A percentile compares a stretch with the other conserved stretches of the same genome.
Conservation (phyloP, 2,329 filamentous ascomycete species). For the Cytospora piceae region DNA sequence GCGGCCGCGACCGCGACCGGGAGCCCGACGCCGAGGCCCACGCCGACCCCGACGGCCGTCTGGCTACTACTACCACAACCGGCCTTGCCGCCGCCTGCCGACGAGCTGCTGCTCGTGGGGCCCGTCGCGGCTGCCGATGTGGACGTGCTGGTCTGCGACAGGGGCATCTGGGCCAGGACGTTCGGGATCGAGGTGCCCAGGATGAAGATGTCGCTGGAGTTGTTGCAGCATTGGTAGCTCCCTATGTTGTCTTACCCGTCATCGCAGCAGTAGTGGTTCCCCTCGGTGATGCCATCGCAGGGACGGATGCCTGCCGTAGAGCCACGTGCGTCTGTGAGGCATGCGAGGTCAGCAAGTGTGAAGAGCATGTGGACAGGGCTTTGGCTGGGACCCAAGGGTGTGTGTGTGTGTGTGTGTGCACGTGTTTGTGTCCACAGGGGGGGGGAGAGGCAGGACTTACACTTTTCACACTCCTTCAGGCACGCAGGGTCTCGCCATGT, state of each 20-base stretch:
- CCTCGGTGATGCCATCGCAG: constrained; percentile 8
- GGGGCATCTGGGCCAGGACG: constrained; percentile 5
- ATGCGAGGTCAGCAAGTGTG: not conserved
- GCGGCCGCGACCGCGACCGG: constrained; percentile 2
- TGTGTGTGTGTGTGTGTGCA: not conserved
- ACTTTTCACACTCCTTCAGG: not conserved
- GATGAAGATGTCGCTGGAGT: constrained; percentile 10
- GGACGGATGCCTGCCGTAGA: constrained; percentile 6
- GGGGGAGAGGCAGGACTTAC: not conserved
- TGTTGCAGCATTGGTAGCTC: constrained; percentile 9
- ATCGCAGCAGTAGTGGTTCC: constrained; percentile 12
- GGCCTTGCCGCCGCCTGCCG: not conserved
- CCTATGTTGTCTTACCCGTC: not conserved
- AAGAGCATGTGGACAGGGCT: too few relatives aligned
- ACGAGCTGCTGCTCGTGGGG: not conserved
- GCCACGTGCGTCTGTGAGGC: not conserved
- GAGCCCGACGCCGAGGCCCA: constrained; percentile 9
- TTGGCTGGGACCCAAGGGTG: too few relatives aligned
- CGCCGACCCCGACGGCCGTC: constrained; percentile 2
- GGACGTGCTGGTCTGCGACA: constrained; percentile 6
- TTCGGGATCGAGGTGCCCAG: constrained; percentile 5
- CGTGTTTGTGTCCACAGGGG: not conserved
- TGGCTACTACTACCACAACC: too few relatives aligned
- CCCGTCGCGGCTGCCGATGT: not conserved
- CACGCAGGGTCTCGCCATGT: constrained; percentile 6